These are phyloP conservation scores for Lagerstroemia speciosa DNA, from an alignment of 345 rosid species.

Conservation along the genomic window DNA sequence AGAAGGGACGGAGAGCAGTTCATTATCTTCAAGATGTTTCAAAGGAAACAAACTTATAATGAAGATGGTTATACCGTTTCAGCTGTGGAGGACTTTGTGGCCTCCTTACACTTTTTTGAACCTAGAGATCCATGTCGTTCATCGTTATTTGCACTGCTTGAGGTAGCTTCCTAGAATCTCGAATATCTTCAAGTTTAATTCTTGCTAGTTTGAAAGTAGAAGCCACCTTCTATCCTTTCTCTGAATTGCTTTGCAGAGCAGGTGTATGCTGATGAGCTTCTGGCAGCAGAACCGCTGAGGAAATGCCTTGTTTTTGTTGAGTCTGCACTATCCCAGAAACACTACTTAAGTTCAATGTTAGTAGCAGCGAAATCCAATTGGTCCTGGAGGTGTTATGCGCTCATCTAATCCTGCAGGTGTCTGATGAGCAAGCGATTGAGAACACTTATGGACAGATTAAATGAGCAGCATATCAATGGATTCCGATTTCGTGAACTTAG, in stretches of 20 bases:
- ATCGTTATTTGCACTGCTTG: slow-evolving; percentile 5
- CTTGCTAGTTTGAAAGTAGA: background rate
- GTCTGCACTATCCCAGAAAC: slow-evolving; percentile 29
- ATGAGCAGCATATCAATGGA: slow-evolving; percentile 31
- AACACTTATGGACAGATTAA: slow-evolving; percentile 36
- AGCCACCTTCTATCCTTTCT: background rate
- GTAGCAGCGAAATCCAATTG: slow-evolving; percentile 29
- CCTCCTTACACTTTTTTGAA: slow-evolving; percentile 6
- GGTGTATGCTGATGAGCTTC: slow-evolving; percentile 76
- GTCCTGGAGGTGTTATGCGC: slow-evolving; percentile 60
- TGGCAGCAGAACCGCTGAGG: slow-evolving; percentile 43
- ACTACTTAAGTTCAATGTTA: slow-evolving; percentile 28
- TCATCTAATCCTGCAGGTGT: slow-evolving; percentile 47
- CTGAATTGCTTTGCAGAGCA: slow-evolving; percentile 8
- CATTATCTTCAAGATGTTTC: slow-evolving; percentile 4
- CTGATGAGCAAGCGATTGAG: slow-evolving; percentile 33
- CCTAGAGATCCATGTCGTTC: slow-evolving; percentile 5
- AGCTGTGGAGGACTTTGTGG: slow-evolving; percentile 3
- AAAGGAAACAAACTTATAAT: background rate
- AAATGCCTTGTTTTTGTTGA: slow-evolving; percentile 35
- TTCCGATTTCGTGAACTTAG: slow-evolving; percentile 41
- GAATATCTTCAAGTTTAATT: background rate
- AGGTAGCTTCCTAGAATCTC: background rate
- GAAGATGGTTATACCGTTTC: slow-evolving; percentile 4
- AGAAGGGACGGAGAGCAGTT: background rate